phyloP scores from a whole-genome alignment of 208 protist genomes.

The Tritrichomonas musculus region DNA sequence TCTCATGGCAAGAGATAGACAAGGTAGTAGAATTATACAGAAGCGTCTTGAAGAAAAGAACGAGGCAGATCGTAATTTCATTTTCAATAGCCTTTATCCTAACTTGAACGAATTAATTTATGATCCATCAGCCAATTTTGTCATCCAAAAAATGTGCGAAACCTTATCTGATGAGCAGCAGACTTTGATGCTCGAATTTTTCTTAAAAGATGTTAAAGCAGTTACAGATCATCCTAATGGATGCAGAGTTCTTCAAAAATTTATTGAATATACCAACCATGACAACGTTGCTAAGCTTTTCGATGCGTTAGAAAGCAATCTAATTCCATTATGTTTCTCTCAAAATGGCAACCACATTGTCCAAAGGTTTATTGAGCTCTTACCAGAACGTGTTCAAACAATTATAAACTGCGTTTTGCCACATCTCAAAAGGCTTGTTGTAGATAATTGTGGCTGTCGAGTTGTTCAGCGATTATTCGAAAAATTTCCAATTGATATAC shows the following conservation, averaged over 20 bases:
- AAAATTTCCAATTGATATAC: neutral
- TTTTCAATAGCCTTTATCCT: neutral
- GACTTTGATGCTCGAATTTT: neutral
- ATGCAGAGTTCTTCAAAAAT: constrained; percentile 4
- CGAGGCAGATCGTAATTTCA: neutral
- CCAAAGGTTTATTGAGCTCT: constrained; percentile 1
- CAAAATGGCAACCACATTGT: constrained; percentile 37
- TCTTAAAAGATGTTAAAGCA: neutral
- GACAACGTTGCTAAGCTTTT: neutral
- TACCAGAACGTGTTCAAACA: neutral
- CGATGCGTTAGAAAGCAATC: neutral
- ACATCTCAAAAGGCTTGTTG: neutral
- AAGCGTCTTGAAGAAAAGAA: neutral
- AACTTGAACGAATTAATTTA: neutral
- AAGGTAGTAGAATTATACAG: neutral
- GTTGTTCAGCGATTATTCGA: constrained; percentile 36
- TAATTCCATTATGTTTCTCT: neutral
- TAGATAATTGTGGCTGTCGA: constrained; percentile 35
- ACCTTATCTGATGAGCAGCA: neutral
- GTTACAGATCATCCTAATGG: constrained; percentile 22
- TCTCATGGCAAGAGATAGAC: neutral
- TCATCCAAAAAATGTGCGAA: constrained; percentile 18
- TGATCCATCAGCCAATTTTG: neutral
- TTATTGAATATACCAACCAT: neutral
- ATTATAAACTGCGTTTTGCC: neutral